phyloP scores from a whole-genome alignment of 2,329 filamentous ascomycete genomes.

The Zalaria sp. region DNA sequence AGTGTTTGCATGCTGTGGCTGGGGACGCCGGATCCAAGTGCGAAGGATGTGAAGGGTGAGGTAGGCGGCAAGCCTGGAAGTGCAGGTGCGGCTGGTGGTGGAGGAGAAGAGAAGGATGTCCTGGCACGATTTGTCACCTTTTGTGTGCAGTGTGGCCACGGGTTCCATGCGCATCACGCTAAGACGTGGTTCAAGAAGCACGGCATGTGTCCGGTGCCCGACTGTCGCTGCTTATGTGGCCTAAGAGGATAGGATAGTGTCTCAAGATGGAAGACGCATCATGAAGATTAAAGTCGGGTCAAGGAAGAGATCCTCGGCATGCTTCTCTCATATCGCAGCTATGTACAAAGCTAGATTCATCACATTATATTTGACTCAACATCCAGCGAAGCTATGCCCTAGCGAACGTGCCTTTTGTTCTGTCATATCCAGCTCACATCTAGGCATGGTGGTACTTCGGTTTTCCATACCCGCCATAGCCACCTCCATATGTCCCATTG shows the following conservation, averaged over 20 bases:
- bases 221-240: constrained; percentile 40
- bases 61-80: constrained; percentile 9
- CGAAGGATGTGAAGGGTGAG: constrained; percentile 2
- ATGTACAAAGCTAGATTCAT: too few relatives aligned
- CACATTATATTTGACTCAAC: too few relatives aligned
- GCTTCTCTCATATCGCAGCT: too few relatives aligned
- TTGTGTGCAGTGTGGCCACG: constrained; percentile 49
- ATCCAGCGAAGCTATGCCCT: too few relatives aligned
- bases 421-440: too few relatives aligned
- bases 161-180: constrained; percentile 50
- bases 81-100: constrained; percentile 14
- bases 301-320: too few relatives aligned
- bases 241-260: constrained; percentile 7
- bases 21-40: constrained; percentile 40
- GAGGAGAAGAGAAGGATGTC: constrained; percentile 24
- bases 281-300: too few relatives aligned
- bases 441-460: too few relatives aligned
- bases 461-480: too few relatives aligned
- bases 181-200: constrained; percentile 45
- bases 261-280: too few relatives aligned
- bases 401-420: too few relatives aligned
- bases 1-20: constrained; percentile 49
- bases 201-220: constrained; percentile 39
- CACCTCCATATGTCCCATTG: too few relatives aligned
- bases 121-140: constrained; percentile 45